Evolutionary conservation across 495 filamentous ascomycete genomes (phyloP), one percentile per base, ranked within the genome.

Genomic region (Chlorociboria aeruginascens): DNA sequence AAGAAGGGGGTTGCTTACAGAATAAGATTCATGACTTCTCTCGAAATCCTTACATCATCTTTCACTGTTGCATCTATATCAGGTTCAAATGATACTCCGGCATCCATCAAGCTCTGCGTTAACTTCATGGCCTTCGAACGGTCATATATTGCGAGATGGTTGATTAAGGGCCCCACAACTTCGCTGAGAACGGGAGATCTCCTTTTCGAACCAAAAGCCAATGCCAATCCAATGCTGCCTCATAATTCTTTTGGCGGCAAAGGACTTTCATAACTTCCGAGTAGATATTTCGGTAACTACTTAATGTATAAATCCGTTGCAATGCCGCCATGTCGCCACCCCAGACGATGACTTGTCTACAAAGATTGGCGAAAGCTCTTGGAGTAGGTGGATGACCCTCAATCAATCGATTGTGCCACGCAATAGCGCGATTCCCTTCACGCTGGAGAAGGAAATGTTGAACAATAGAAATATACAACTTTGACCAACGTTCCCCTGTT

Each of bases 191-290:
- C 8, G 57, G 80, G 30, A 70, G 56, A 55, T 84, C 81, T n/a
- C 64, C 54, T 31, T 57, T 56, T 25, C 60, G 34, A 16, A 72
- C 37, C 13, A 82, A 61, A 31, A 75, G 66, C 8, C 58, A 49
- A 56, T 87, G 82, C 81, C 84, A 87, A 11, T 63, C 63, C 6
- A 70, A 57, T 16, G 80, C 81, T 12, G 74, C 49, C 3, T 67
- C 55, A 14, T 68, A 69, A 32, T 67, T 57, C 3, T 73, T 74
- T 12, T 66, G 50, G 6, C 63, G 52, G 49, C 75, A 71, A 1
- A 87, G 62, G n/a, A 61, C 62, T 7, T 74, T 69, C 9, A 93
- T 70, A 17, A 82, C 55, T 4, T 61, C 63, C 28, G 76, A 74
- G 56, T 89, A 89, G 3, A 86, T 61, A 29, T 69, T 61, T 43